phyloP scores from a whole-genome alignment of 2,329 filamentous ascomycete species.

The Claviceps spartinae region DNA sequence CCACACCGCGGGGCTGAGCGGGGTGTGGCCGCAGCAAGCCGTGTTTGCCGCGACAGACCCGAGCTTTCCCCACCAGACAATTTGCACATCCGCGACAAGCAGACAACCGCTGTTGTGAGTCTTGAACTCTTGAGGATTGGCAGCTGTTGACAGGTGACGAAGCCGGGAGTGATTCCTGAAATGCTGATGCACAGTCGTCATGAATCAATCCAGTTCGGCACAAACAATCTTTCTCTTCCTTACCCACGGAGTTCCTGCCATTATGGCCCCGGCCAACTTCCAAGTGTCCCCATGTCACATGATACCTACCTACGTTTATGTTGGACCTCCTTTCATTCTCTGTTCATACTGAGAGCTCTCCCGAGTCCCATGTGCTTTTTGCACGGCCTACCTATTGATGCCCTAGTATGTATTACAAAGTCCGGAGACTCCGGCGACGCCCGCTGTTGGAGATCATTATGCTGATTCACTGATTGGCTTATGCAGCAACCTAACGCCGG shows the following conservation, averaged over 20 bases:
- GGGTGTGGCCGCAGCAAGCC: constrained; percentile 12
- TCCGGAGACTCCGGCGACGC: not conserved
- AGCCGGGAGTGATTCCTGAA: not conserved
- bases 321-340: not conserved
- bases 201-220: no score
- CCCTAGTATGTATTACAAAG: no score
- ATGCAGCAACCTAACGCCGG: not conserved
- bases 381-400: no score
- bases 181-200: not conserved
- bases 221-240: no score
- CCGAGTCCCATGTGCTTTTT: not conserved
- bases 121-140: not conserved
- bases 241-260: no score
- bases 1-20: not conserved
- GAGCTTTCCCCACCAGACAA: not conserved
- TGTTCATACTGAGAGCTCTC: not conserved
- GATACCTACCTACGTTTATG: no score
- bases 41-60: constrained; percentile 10
- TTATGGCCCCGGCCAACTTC: no score
- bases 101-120: not conserved
- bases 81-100: not conserved
- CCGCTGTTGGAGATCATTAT: not conserved
- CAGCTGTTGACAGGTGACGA: not conserved
- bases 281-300: no score
- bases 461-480: not conserved